These are phyloP conservation scores for Epichloe sibirici DNA, from an alignment of 2,329 filamentous ascomycete genomes.

Conservation along the genomic window DNA sequence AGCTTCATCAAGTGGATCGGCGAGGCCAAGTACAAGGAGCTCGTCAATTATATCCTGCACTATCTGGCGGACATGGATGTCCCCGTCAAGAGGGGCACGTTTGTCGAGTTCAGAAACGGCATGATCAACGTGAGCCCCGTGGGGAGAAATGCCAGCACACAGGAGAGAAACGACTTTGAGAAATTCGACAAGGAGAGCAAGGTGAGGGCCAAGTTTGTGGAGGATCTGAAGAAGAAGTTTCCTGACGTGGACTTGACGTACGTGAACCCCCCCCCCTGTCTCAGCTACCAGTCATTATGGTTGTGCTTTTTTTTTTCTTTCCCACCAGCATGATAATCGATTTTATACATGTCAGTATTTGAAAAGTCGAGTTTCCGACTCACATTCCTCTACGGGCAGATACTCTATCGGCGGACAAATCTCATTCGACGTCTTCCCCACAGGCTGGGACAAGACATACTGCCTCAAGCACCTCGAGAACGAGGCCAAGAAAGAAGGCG, in stretches of 20 bases:
- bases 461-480: constrained; percentile 78
- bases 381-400: constrained; percentile 26
- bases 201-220: constrained; percentile 66
- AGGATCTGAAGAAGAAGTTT: constrained; percentile 67
- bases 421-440: constrained; percentile 95
- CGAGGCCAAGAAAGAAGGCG: constrained; percentile 58
- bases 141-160: constrained; percentile 70
- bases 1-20: constrained; percentile 90
- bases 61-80: constrained; percentile 78
- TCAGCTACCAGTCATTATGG: too few species aligned
- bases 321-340: background rate
- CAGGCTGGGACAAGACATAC: constrained; percentile 98
- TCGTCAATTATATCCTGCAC: constrained; percentile 65
- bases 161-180: constrained; percentile 76
- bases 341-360: background rate
- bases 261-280: background rate
- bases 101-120: constrained; percentile 80
- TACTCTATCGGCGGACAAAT: constrained; percentile 96
- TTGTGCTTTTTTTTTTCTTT: background rate
- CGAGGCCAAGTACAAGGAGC: constrained; percentile 68
- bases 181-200: constrained; percentile 67
- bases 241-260: constrained; percentile 72
- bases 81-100: constrained; percentile 72
- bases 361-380: too few species aligned
- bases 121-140: constrained; percentile 82